phyloP scores from a whole-genome alignment of 768 basidiomycete species.

The Collybia mongolica region DNA sequence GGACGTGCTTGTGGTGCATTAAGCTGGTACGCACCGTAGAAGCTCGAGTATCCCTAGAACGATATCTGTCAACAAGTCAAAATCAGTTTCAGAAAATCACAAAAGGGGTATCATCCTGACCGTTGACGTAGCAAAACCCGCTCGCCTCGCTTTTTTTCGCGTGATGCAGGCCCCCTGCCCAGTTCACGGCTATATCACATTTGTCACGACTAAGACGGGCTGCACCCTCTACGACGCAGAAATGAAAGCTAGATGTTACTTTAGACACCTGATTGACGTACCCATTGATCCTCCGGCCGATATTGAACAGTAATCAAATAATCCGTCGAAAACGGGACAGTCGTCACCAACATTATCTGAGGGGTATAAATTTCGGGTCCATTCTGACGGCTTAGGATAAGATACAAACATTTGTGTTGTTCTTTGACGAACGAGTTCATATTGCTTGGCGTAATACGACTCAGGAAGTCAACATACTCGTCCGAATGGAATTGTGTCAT shows the following conservation, averaged over 20 bases:
- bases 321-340: constrained; percentile 96
- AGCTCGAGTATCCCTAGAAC: constrained; percentile 96
- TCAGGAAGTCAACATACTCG: constrained; percentile 97
- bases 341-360: constrained; percentile 97
- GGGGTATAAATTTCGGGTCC: constrained; percentile 1
- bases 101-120: constrained; percentile 36
- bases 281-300: constrained; percentile 99
- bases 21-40: constrained; percentile 53
- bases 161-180: constrained; percentile 98
- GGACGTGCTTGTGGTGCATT: not conserved
- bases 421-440: constrained; percentile 93
- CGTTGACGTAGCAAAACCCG: constrained; percentile 99
- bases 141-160: constrained; percentile 99
- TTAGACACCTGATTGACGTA: constrained; percentile 33
- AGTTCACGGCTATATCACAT: constrained; percentile 98
- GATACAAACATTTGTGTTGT: constrained; percentile 84
- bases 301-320: constrained; percentile 99
- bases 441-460: constrained; percentile 90
- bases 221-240: constrained; percentile 76
- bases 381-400: constrained; percentile 1
- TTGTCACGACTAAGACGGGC: constrained; percentile 94
- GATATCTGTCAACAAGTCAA: constrained; percentile 63
- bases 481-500: constrained; percentile 99
- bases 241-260: not conserved
- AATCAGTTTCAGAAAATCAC: not conserved